These are phyloP conservation scores for Odonthalia washingtoniensis DNA, from an alignment of 31 red algal genomes.

Conservation along the genomic window DNA sequence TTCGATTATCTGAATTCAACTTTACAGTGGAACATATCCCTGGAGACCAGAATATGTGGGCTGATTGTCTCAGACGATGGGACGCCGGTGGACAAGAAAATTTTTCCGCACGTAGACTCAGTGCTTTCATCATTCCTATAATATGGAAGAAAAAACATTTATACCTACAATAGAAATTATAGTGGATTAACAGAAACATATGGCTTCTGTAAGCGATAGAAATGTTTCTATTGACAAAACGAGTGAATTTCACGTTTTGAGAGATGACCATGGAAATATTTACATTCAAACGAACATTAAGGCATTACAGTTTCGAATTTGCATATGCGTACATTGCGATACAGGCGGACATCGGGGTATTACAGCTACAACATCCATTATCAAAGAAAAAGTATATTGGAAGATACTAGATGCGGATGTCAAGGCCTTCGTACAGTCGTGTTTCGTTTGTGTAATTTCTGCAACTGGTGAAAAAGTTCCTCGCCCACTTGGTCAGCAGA, in stretches of 20 bases:
- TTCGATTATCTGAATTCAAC: slow-evolving; percentile 49
- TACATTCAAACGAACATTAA: too few species aligned
- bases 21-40: slow-evolving; percentile 46
- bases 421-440: background rate
- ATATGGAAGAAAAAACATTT: too few species aligned
- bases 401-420: background rate
- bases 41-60: slow-evolving; percentile 34
- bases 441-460: slow-evolving; percentile 1
- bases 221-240: too few species aligned
- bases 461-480: background rate
- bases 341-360: slow-evolving; percentile 14
- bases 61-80: slow-evolving; percentile 45
- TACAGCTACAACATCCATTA: background rate
- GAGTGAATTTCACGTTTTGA: too few species aligned
- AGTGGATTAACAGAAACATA: background rate
- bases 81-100: background rate
- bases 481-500: background rate
- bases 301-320: too few species aligned
- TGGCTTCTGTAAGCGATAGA: too few species aligned
- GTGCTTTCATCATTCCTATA: background rate
- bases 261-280: too few species aligned
- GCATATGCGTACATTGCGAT: too few species aligned
- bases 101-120: background rate
- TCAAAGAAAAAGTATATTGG: slow-evolving; percentile 10
- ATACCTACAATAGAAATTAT: slow-evolving; percentile 10